phyloP scores from a whole-genome alignment of 345 rosid genomes.

The Dimocarpus longan region DNA sequence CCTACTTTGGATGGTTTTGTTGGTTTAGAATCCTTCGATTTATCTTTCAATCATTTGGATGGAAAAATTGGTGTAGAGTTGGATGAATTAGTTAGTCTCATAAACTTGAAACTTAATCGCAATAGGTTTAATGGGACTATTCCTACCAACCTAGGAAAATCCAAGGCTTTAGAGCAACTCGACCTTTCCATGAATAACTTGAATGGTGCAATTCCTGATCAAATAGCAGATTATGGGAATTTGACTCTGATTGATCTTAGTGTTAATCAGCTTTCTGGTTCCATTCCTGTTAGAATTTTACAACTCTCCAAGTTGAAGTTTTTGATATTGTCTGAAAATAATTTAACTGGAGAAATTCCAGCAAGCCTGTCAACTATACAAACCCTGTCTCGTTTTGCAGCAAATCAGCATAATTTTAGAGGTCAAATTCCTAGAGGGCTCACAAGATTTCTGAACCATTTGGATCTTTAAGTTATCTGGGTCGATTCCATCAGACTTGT shows the following conservation, averaged over 20 bases:
- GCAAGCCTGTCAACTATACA: constrained; percentile 39
- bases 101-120: too few relatives aligned
- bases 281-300: constrained; percentile 52
- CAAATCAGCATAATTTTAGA: constrained; percentile 46
- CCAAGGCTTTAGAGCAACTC: too few relatives aligned
- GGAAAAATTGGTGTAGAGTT: constrained; percentile 29
- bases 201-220: too few relatives aligned
- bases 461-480: constrained; percentile 58
- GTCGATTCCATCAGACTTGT: constrained; percentile 46
- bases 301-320: constrained; percentile 46
- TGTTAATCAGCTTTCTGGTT: constrained; percentile 32
- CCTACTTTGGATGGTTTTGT: constrained; percentile 52
- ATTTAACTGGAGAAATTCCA: constrained; percentile 51
- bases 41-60: constrained; percentile 45
- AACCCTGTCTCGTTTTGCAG: constrained; percentile 56
- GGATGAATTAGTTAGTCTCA: too few relatives aligned
- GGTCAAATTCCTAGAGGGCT: constrained; percentile 53
- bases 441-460: constrained; percentile 37
- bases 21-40: constrained; percentile 52
- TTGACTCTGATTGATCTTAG: too few relatives aligned
- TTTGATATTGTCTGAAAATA: constrained; percentile 56
- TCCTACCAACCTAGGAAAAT: too few relatives aligned
- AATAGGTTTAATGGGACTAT: too few relatives aligned
- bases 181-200: too few relatives aligned
- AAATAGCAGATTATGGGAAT: too few relatives aligned